phyloP scores from a whole-genome alignment of 2,329 filamentous ascomycete species.

The Xylaria multiplex region DNA sequence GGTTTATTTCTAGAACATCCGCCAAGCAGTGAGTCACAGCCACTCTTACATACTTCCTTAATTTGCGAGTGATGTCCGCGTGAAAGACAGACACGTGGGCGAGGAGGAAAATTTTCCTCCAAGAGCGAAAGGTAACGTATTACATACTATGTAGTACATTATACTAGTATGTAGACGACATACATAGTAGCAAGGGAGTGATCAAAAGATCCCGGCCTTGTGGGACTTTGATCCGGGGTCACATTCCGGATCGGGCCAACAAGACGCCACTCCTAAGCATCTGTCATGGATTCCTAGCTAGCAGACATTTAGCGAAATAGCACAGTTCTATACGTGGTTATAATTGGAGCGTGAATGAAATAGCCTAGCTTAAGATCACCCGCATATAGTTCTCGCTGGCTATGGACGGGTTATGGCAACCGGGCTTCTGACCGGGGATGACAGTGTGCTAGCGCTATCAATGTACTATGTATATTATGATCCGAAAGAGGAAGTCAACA shows the following conservation, averaged over 20 bases:
- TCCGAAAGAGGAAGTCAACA: conserved; percentile 15
- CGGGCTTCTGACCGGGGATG: background rate
- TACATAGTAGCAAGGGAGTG: background rate
- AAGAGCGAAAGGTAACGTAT: background rate
- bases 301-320: conserved; percentile 23
- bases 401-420: too few species aligned
- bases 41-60: background rate
- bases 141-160: too few species aligned
- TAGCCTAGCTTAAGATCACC: conserved; percentile 13
- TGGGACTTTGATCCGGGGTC: conserved; percentile 20
- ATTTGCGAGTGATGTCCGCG: background rate
- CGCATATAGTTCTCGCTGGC: conserved; percentile 17
- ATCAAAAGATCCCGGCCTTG: conserved; percentile 8
- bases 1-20: too few species aligned
- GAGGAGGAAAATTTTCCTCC: conserved; percentile 5
- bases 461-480: background rate
- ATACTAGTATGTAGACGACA: too few species aligned
- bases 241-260: conserved; percentile 13
- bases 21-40: background rate
- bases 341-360: conserved; percentile 2
- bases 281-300: conserved; percentile 2
- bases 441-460: background rate
- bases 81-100: background rate
- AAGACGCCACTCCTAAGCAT: background rate
- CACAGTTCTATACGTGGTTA: background rate